Conservation (phyloP, 495 filamentous ascomycete genomes). For the Beverwykella pulmonaria region DNA sequence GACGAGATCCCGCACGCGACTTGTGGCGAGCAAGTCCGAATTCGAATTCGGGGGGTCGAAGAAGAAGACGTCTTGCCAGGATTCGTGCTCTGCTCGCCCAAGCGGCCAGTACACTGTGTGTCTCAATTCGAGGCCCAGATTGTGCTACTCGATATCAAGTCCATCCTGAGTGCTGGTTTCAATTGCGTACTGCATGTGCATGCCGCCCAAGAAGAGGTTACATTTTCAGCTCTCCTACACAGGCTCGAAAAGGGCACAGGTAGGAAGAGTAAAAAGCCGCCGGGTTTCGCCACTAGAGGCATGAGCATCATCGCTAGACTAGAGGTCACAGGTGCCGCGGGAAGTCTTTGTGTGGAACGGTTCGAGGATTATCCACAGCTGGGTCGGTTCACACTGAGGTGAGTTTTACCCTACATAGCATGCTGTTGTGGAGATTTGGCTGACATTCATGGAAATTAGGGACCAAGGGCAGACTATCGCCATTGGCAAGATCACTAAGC, state of each 20-base stretch:
- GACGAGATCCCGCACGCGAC: constrained; percentile 79
- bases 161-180: constrained; percentile 86
- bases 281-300: constrained; percentile 88
- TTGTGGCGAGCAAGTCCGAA: constrained; percentile 92
- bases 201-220: constrained; percentile 94
- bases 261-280: constrained; percentile 87
- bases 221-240: constrained; percentile 81
- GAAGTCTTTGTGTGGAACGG: constrained; percentile 85
- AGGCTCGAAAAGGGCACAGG: constrained; percentile 96
- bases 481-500: constrained; percentile 93
- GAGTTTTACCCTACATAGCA: constrained; percentile 32
- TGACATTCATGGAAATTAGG: not conserved
- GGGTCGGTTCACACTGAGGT: constrained; percentile 93
- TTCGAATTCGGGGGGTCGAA: constrained; percentile 90
- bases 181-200: constrained; percentile 89
- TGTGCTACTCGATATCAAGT: constrained; percentile 90
- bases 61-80: constrained; percentile 98
- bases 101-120: constrained; percentile 90
- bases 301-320: constrained; percentile 91
- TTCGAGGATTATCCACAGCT: constrained; percentile 95
- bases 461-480: constrained; percentile 89
- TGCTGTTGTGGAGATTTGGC: not conserved
- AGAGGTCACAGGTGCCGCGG: constrained; percentile 80
- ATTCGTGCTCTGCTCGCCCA: constrained; percentile 91
- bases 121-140: constrained; percentile 94